Conservation (phyloP, 371 early-diverging fungal species). For the Synchytrium microbalum region DNA sequence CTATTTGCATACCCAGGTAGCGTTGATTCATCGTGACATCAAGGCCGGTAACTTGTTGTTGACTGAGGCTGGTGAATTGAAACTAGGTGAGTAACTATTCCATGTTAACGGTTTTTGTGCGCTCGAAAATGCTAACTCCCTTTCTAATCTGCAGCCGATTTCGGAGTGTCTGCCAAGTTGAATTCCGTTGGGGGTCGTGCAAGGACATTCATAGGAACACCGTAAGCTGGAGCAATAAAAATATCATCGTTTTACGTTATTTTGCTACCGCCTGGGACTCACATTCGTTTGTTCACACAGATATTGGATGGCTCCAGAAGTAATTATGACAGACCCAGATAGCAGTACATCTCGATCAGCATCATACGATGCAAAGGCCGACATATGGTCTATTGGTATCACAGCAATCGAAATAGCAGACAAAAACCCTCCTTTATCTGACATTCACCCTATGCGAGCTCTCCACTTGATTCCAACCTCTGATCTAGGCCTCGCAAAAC, state of each 20-base stretch:
- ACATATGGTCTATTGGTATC: conserved; percentile 55
- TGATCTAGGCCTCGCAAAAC: conserved; percentile 43
- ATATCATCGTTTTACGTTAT: not conserved
- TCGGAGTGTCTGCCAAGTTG: conserved; percentile 56
- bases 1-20: conserved; percentile 57
- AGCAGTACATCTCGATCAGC: conserved; percentile 24
- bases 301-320: conserved; percentile 57
- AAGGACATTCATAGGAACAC: conserved; percentile 52
- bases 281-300: conserved; percentile 7
- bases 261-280: conserved; percentile 1
- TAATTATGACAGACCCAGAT: conserved; percentile 47
- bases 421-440: conserved; percentile 49
- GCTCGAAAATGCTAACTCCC: no score
- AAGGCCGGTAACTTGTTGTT: conserved; percentile 76
- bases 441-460: conserved; percentile 54
- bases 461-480: conserved; percentile 41
- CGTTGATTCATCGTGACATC: conserved; percentile 74
- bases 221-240: conserved; percentile 25
- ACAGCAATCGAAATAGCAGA: conserved; percentile 55
- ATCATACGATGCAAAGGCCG: conserved; percentile 43
- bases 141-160: no score
- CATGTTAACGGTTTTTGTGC: conserved; percentile 3
- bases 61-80: conserved; percentile 54
- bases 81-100: conserved; percentile 39
- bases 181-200: conserved; percentile 39